Evolutionary conservation across 306 rosid genomes (phyloP).

Genomic region (Cajanus cajan): DNA sequence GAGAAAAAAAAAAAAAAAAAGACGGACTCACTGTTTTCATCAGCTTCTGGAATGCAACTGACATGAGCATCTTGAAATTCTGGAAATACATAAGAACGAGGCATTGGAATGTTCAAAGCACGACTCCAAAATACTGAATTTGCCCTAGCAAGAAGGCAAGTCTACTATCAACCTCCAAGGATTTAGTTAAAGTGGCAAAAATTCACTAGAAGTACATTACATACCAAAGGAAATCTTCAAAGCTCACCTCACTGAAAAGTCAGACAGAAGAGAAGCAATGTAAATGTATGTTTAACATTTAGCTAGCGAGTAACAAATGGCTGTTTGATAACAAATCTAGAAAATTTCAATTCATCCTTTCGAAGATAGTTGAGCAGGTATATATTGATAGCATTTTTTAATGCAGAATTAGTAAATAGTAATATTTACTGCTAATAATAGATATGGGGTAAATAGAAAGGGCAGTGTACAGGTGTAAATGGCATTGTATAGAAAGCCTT

Average conservation of each 20-base stretch:
- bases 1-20: too few relatives aligned
- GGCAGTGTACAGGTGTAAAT: background rate
- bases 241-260: constrained; percentile 73
- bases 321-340: constrained; percentile 7
- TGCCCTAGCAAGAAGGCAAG: constrained; percentile 63
- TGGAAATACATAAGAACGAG: constrained; percentile 82
- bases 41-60: constrained; percentile 39
- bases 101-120: constrained; percentile 89
- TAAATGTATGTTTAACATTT: constrained; percentile 14
- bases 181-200: constrained; percentile 13
- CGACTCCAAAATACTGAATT: constrained; percentile 95
- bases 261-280: constrained; percentile 27
- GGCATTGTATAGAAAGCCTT: background rate
- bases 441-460: background rate
- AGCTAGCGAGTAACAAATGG: background rate
- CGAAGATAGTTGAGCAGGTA: constrained; percentile 1
- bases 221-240: constrained; percentile 96
- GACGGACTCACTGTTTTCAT: constrained; percentile 41
- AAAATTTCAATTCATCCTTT: background rate
- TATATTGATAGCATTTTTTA: background rate
- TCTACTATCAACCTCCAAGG: constrained; percentile 38
- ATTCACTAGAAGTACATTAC: constrained; percentile 28
- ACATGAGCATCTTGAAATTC: constrained; percentile 50
- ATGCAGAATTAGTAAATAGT: background rate
- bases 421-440: background rate